Percentiles rank a stretch among this genome's conserved stretches.
Evolutionary conservation across 495 filamentous ascomycete genomes (phyloP).

Genomic region (Letharia lupina): DNA sequence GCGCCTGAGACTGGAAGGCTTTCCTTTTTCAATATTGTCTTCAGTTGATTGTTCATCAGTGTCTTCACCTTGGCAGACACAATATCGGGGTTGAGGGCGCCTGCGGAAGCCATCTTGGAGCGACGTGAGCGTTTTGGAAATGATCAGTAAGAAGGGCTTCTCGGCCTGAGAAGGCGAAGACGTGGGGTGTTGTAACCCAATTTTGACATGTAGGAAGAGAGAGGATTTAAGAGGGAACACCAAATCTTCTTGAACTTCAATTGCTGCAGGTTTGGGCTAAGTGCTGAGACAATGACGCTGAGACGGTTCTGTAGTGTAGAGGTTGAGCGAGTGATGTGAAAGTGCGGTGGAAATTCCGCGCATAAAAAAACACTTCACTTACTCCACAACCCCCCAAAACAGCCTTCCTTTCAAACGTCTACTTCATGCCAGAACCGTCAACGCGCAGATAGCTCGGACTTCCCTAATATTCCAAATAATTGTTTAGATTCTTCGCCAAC

Average conservation of each 20-base stretch:
- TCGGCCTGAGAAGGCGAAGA: conserved; percentile 6
- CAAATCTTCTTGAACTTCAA: not conserved
- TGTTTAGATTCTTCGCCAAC: not conserved
- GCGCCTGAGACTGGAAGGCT: conserved; percentile 65
- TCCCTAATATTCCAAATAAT: not conserved
- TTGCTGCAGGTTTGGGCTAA: not conserved
- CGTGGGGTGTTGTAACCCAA: conserved; percentile 2
- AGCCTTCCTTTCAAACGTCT: not conserved
- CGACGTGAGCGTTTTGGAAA: not conserved
- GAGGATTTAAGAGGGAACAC: not conserved
- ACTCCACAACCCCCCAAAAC: not conserved
- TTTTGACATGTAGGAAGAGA: not conserved
- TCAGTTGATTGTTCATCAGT: conserved; percentile 63
- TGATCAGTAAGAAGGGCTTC: conserved; percentile 1
- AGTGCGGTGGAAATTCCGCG: not conserved
- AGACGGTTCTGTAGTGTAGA: not conserved
- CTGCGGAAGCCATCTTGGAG: conserved; percentile 12
- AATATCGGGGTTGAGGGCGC: conserved; percentile 21
- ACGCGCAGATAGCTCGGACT: not conserved
- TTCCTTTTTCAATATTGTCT: conserved; percentile 61
- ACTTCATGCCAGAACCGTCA: not conserved
- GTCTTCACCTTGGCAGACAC: conserved; percentile 45
- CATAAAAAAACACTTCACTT: not conserved
- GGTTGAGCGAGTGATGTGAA: not conserved
- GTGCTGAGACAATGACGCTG: not conserved